Evolutionary conservation across 78 protist genomes (phyloP).

Genomic region (Emiliania huxleyi): DNA sequence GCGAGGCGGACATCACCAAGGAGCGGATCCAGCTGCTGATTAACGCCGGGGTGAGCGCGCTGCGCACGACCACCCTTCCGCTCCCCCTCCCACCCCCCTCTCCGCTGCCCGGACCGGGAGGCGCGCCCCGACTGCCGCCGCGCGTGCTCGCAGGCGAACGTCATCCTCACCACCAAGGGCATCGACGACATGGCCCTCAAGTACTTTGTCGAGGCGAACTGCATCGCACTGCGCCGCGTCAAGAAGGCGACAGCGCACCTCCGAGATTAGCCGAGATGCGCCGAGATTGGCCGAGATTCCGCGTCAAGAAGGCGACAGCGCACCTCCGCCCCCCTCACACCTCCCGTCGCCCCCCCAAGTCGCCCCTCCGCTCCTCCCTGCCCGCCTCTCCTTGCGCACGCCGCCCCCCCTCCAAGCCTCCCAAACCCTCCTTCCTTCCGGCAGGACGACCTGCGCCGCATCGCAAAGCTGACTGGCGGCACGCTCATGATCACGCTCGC

Average conservation of each 20-base stretch:
- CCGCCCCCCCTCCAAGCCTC: no score
- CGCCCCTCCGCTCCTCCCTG: no score
- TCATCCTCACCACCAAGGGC: constrained; percentile 96
- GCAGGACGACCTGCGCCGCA: constrained; percentile 90
- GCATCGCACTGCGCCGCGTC: constrained; percentile 92
- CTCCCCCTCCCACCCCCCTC: no score
- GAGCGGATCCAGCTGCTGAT: constrained; percentile 85
- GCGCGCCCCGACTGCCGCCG: constrained; percentile 32
- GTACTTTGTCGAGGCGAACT: constrained; percentile 93
- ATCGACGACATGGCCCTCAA: constrained; percentile 93
- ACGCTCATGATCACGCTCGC: constrained; percentile 78
- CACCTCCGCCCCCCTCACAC: background rate
- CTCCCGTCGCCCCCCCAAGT: background rate
- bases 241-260: no score
- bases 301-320: no score
- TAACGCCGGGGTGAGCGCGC: constrained; percentile 46
- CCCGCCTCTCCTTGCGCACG: no score
- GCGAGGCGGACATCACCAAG: constrained; percentile 53
- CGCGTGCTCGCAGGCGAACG: constrained; percentile 99
- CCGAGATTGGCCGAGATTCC: no score
- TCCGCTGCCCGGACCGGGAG: no score
- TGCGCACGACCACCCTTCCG: no score
- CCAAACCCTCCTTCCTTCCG: no score
- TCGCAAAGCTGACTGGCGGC: constrained; percentile 82
- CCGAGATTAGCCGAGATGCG: no score